Evolutionary conservation across 1,284 basidiomycete species (phyloP).

Genomic region (Microbotryum saponariae): DNA sequence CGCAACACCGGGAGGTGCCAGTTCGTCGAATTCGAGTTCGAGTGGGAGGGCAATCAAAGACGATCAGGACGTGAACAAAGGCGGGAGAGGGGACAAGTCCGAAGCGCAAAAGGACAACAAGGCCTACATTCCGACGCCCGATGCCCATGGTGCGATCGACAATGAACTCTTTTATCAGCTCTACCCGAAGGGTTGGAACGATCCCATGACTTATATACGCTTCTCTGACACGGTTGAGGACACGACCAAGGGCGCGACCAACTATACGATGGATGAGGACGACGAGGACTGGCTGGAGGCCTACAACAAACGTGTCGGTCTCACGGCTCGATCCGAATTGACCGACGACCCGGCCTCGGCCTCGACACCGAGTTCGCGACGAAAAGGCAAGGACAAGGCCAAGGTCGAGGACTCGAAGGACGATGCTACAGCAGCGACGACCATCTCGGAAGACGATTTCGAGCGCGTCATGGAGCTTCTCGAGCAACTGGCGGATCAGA

Average conservation of each 20-base stretch:
- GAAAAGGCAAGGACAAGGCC: slow-evolving; percentile 42
- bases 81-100: not conserved
- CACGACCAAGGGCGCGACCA: slow-evolving; percentile 53
- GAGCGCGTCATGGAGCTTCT: slow-evolving; percentile 93
- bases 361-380: slow-evolving; percentile 3
- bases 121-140: slow-evolving; percentile 78
- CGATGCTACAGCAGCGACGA: slow-evolving; percentile 45
- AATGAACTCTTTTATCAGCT: slow-evolving; percentile 57
- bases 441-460: slow-evolving; percentile 80
- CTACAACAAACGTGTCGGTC: slow-evolving; percentile 53
- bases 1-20: not conserved
- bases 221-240: slow-evolving; percentile 88
- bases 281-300: slow-evolving; percentile 89
- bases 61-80: too few species aligned
- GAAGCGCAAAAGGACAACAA: slow-evolving; percentile 13
- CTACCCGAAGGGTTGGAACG: slow-evolving; percentile 64
- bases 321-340: slow-evolving; percentile 2
- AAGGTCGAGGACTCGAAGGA: slow-evolving; percentile 43
- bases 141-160: slow-evolving; percentile 70
- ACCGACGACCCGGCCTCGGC: not conserved
- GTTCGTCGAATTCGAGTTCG: not conserved
- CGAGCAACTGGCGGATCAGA: slow-evolving; percentile 84
- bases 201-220: slow-evolving; percentile 70
- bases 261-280: slow-evolving; percentile 92
- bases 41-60: not conserved